Base-by-base conservation (phyloP, 1,284 basidiomycete species). In the Lentinula novae-zelandiae region DNA sequence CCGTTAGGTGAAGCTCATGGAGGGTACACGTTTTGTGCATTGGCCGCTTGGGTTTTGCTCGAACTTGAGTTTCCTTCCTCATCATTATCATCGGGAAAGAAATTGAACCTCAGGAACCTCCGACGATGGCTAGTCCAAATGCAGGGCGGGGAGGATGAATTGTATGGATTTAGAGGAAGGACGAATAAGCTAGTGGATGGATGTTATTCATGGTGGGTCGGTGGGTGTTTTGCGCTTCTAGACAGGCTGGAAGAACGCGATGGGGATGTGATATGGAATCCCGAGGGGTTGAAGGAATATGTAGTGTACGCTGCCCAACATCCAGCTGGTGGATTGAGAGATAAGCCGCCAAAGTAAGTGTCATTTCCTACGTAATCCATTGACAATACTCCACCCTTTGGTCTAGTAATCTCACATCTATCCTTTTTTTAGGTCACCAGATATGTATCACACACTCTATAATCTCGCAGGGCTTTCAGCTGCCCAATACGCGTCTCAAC, bases 131-230 rank as follows among this genome's bases (percentile, higher is more conserved):
- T 90, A 0, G 86, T 84, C 0, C 80, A 89, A 53, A 91, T 97
- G 87, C 97, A 99, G 71, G 95, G 95, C 0, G 74, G 69, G 0
- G 86, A 88, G 31, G 82, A 84, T 31, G 96, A 99, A 69, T 81
- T 95, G 2, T 96, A 95, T 2, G 97, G 96, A 0, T 98, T 99
- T 76, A 84, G 85, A 52, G 97, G 97, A 0, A 81, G 97, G 49
- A 94, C 93, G 62, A 99, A 99, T 74, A 99, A 99, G 75, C 84
- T 99, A 12, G 96, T 99, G 0, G 97, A 99, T 70, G 97, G 96
- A 2, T 99, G 97, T 75, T 99, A 99, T 73, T 89, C 92, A 36
- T 99, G 97, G 97, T 99, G 95, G 92, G 93, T 96, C 33, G 96
- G 93, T 2, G 96, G 96, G 0, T 83, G 90, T n/a, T 92, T 97